Evolutionary conservation across 305 asterid species (phyloP).

Genomic region (Coffea humblotiana): DNA sequence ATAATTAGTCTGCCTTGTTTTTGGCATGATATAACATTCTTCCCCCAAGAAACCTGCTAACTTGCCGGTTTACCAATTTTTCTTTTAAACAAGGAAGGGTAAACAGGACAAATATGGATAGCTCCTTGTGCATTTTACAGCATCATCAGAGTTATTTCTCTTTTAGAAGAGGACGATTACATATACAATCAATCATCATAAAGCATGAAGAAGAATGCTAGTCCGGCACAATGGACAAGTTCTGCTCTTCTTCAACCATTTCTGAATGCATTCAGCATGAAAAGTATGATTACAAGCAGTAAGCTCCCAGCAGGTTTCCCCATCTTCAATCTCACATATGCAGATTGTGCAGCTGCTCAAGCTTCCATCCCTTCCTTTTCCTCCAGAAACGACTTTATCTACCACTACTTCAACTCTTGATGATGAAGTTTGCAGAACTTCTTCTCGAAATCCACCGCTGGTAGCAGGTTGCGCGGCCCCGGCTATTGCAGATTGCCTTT

Average conservation of each 20-base stretch:
- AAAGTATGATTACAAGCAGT: conserved; percentile 6
- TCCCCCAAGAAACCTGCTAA: too few species aligned
- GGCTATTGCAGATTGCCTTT: not conserved
- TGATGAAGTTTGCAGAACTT: not conserved
- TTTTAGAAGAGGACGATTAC: not conserved
- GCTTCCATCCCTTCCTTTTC: not conserved
- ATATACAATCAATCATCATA: not conserved
- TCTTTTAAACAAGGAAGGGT: too few species aligned
- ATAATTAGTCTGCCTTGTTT: too few species aligned
- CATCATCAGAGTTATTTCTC: not conserved
- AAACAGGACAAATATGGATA: too few species aligned
- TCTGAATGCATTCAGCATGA: conserved; percentile 5
- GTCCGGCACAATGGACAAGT: conserved; percentile 6
- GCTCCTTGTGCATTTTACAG: too few species aligned
- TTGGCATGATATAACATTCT: too few species aligned
- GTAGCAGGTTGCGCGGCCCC: not conserved
- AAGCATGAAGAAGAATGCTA: not conserved
- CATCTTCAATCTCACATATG: not conserved
- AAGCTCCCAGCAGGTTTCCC: conserved; percentile 1
- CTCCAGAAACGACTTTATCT: not conserved
- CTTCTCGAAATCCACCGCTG: not conserved
- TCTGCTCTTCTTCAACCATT: conserved; percentile 1
- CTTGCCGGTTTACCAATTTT: too few species aligned
- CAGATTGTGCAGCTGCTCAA: not conserved
- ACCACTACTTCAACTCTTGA: not conserved